Evolutionary conservation across 306 rosid genomes (phyloP), one percentile per base, ranked within the genome.

Genomic region (Lotus japonicus): DNA sequence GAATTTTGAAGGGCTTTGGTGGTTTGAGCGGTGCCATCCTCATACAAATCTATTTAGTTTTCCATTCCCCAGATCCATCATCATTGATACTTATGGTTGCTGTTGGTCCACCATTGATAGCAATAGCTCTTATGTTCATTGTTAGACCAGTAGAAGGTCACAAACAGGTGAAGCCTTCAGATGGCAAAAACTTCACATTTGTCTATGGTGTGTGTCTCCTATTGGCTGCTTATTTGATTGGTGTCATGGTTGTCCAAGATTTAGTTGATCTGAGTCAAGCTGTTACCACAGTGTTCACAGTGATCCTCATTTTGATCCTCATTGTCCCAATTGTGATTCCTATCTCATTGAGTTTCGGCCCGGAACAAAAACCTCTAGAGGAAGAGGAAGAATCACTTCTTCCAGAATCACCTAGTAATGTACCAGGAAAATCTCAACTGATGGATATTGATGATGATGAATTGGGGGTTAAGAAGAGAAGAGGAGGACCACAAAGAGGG

Each of bases 11-110:
- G 80, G 99, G 99, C 10, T 90, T 94, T 81, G 97, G 95, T 1
- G 97, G 99, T 48, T 81, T 94, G 74, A 75, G 97, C 52, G 99
- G 99, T 19, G 98, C 98, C 53, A 89, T 92, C 73, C 39, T 92
- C 86, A 89, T 96, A 15, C 96, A 92, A 77, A 81, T 89, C 59
- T 88, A 89, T 79, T 83, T 82, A 35, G 5, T 83, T 79, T 9
- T 89, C 51, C 84, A 89, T 84, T 61, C 91, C 31, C 95, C 96
- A 45, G 89, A 83, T 71, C 87, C 86, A 0, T 91, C 96, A 73
- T 81, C 92, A 64, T 70, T 92, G 4, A 56, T 89, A 19, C 87
- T 92, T 72, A 89, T 92, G 95, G 83, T 92, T 57, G 96, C 98
- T 4, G 95, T 89, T 3, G 96, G 90, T 67, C 98, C 98, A 12